Percentiles rank a stretch among this genome's conserved stretches.
These are phyloP conservation scores for Asclepias syriaca DNA, from an alignment of 257 asterid species.

Conservation along the genomic window DNA sequence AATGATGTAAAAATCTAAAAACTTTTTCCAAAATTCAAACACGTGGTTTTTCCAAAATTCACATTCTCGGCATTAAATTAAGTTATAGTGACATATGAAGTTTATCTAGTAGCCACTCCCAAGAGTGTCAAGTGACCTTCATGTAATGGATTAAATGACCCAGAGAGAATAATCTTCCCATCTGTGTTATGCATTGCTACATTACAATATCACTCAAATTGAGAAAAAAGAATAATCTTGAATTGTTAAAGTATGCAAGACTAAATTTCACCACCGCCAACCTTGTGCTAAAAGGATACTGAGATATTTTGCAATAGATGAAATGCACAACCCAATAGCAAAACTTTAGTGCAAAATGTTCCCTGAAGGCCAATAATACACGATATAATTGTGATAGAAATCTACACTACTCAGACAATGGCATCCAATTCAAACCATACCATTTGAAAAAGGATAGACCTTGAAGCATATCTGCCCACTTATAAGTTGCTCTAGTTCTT, in stretches of 20 bases:
- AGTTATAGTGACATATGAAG: not conserved
- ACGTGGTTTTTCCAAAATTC: not conserved
- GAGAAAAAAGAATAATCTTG: constrained; percentile 10
- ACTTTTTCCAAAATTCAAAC: not conserved
- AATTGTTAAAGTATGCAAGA: not conserved
- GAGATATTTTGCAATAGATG: not conserved
- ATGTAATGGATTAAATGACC: constrained; percentile 94
- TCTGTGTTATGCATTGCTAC: constrained; percentile 50
- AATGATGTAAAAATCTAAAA: not conserved
- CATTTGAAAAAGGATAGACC: no score
- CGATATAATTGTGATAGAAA: not conserved
- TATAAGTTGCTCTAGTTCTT: no score
- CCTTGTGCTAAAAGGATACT: not conserved
- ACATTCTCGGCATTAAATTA: constrained; percentile 2
- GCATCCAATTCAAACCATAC: constrained; percentile 13
- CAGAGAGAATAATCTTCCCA: constrained; percentile 80
- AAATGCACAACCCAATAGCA: not conserved
- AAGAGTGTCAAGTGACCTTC: constrained; percentile 91
- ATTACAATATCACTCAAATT: constrained; percentile 36
- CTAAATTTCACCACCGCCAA: constrained; percentile 5
- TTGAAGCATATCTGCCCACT: no score
- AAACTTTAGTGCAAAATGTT: not conserved
- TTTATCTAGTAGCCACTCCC: constrained; percentile 79
- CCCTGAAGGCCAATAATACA: not conserved
- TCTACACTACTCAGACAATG: constrained; percentile 6